phyloP scores from a whole-genome alignment of 2,329 filamentous ascomycete genomes.

The Ophiostoma angusticollis region DNA sequence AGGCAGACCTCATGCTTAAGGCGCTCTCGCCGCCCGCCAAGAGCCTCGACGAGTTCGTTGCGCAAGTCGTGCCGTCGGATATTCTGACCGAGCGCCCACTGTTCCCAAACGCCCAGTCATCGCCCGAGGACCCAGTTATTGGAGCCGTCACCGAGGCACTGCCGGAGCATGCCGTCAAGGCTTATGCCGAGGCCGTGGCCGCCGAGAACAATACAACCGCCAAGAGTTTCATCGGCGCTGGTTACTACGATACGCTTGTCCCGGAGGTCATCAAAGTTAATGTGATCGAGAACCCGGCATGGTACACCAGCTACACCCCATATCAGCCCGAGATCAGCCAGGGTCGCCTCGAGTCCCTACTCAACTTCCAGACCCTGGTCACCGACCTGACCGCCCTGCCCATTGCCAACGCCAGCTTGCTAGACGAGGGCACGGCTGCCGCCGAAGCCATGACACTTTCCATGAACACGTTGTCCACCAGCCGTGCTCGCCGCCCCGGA shows the following conservation, averaged over 20 bases:
- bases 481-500: slow-evolving; percentile 58
- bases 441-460: slow-evolving; percentile 95
- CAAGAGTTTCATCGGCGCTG: slow-evolving; percentile 68
- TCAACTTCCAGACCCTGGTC: slow-evolving; percentile 94
- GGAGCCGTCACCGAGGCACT: slow-evolving; percentile 27
- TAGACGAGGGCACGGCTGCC: slow-evolving; percentile 85
- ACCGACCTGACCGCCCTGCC: slow-evolving; percentile 76
- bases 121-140: slow-evolving; percentile 25
- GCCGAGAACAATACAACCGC: slow-evolving; percentile 27
- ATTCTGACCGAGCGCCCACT: slow-evolving; percentile 58
- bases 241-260: slow-evolving; percentile 78
- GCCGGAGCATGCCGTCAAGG: slow-evolving; percentile 47
- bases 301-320: slow-evolving; percentile 97
- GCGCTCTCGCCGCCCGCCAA: slow-evolving; percentile 60
- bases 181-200: slow-evolving; percentile 23
- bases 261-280: slow-evolving; percentile 89
- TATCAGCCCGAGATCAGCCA: slow-evolving; percentile 98
- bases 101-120: slow-evolving; percentile 35
- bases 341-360: slow-evolving; percentile 75
- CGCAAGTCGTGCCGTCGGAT: slow-evolving; percentile 68
- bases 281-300: slow-evolving; percentile 81
- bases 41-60: slow-evolving; percentile 69
- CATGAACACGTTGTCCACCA: slow-evolving; percentile 57
- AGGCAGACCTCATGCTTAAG: slow-evolving; percentile 66
- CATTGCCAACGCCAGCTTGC: slow-evolving; percentile 79